Percentiles rank a stretch among this genome's conserved stretches.
These are phyloP conservation scores for Carex littledalei DNA, from an alignment of 176 grass and related monocot species.

Conservation along the genomic window DNA sequence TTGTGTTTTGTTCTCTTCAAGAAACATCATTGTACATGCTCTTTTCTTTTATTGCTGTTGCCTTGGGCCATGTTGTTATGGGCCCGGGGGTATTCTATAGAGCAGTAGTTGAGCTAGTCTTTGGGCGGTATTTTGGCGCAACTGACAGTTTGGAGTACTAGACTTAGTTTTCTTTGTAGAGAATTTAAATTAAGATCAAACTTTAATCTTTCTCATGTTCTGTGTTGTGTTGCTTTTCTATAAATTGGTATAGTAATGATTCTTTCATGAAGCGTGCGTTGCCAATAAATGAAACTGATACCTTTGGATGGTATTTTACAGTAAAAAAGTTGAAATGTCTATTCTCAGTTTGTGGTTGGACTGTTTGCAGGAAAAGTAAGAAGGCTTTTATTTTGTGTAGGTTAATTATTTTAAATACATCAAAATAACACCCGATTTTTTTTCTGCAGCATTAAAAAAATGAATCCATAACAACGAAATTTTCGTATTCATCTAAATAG, in stretches of 20 bases:
- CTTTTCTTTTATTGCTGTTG: not conserved
- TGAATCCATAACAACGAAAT: no score
- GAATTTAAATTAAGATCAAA: constrained; percentile 21
- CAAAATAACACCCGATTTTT: not conserved
- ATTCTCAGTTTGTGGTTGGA: not conserved
- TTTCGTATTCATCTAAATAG: no score
- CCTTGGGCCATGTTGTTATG: constrained; percentile 8
- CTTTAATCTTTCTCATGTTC: not conserved
- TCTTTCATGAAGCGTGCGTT: not conserved
- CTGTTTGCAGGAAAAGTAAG: not conserved
- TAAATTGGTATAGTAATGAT: not conserved
- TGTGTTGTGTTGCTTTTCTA: not conserved
- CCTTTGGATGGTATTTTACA: not conserved
- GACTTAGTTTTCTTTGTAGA: constrained; percentile 35
- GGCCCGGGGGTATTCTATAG: constrained; percentile 23
- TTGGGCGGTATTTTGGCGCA: constrained; percentile 18
- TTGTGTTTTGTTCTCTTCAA: constrained; percentile 20
- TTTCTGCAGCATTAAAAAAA: no score
- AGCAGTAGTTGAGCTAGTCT: constrained; percentile 27
- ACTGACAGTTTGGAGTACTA: constrained; percentile 22
- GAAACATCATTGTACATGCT: constrained; percentile 11
- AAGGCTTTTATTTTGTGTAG: not conserved
- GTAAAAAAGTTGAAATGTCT: not conserved
- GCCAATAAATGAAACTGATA: not conserved
- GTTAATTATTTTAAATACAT: not conserved